A percentile compares a stretch with the other conserved stretches of the same genome.
Evolutionary conservation across 352 stramenopile genomes (phyloP).

Genomic region (Phytophthora palmivora): DNA sequence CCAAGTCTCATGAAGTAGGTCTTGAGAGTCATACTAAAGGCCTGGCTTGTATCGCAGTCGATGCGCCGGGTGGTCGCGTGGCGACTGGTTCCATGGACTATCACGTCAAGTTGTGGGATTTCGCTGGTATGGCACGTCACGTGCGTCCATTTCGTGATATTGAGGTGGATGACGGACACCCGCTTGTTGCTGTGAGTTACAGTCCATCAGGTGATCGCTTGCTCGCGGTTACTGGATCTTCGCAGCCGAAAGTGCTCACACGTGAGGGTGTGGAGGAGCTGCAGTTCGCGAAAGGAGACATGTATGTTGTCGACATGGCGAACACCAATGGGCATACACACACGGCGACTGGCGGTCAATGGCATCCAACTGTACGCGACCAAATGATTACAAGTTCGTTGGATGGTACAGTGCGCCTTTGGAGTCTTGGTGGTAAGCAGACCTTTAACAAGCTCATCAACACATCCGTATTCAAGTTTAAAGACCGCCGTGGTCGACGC

Average conservation of each 20-base stretch:
- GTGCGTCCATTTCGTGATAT: slow-evolving; percentile 83
- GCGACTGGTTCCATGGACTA: slow-evolving; percentile 87
- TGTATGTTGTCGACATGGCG: slow-evolving; percentile 90
- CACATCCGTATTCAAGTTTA: slow-evolving; percentile 83
- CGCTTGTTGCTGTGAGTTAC: slow-evolving; percentile 81
- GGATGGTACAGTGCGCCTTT: slow-evolving; percentile 83
- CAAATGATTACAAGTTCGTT: slow-evolving; percentile 85
- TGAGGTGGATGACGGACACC: slow-evolving; percentile 83
- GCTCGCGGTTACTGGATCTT: slow-evolving; percentile 72
- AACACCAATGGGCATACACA: slow-evolving; percentile 88
- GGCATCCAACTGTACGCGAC: slow-evolving; percentile 72
- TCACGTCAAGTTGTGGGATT: slow-evolving; percentile 89
- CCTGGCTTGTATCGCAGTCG: slow-evolving; percentile 75
- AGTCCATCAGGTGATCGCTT: slow-evolving; percentile 81
- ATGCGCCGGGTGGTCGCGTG: slow-evolving; percentile 70
- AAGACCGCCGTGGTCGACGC: slow-evolving; percentile 76
- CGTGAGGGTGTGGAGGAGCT: slow-evolving; percentile 83
- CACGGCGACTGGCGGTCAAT: slow-evolving; percentile 68
- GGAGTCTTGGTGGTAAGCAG: slow-evolving; percentile 73
- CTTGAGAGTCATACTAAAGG: slow-evolving; percentile 66
- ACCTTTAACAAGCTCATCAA: slow-evolving; percentile 85
- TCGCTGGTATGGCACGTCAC: slow-evolving; percentile 84
- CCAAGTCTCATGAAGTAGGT: slow-evolving; percentile 73
- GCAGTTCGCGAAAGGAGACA: slow-evolving; percentile 85
- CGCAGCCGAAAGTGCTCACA: slow-evolving; percentile 78